phyloP scores from a whole-genome alignment of 768 basidiomycete genomes.

The Panellus pusillus region DNA sequence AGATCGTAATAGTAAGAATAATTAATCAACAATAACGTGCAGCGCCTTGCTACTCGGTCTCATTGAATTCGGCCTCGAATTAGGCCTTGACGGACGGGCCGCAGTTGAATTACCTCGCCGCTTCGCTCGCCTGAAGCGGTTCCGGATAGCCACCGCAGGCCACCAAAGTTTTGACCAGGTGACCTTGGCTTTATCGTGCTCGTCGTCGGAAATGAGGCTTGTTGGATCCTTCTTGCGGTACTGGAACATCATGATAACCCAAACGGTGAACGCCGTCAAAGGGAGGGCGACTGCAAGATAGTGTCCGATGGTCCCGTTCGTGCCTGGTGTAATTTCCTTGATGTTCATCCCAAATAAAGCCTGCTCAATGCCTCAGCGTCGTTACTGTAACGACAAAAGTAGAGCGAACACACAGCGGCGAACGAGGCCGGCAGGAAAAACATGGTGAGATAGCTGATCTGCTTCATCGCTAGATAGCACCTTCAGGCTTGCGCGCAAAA shows the following conservation, averaged over 20 bases:
- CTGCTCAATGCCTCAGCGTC: conserved; percentile 27
- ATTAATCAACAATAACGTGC: no score
- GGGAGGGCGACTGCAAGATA: conserved; percentile 40
- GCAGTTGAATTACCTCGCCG: no score
- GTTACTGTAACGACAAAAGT: background rate
- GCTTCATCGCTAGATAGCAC: conserved; percentile 40
- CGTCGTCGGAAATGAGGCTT: no score
- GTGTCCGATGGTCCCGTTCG: conserved; percentile 34
- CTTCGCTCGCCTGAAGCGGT: no score
- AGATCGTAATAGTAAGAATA: no score
- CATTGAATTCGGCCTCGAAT: no score
- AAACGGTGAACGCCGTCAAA: conserved; percentile 45
- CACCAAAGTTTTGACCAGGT: no score
- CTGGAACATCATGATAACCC: conserved; percentile 50
- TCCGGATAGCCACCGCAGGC: no score
- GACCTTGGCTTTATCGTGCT: no score
- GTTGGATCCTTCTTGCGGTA: background rate
- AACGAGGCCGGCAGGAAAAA: conserved; percentile 62
- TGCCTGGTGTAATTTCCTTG: conserved; percentile 35
- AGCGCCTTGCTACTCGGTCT: no score
- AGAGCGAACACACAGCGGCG: conserved; percentile 38
- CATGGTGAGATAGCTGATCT: conserved; percentile 65
- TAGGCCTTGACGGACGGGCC: no score
- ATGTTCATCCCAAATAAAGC: conserved; percentile 60
- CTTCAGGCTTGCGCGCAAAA: conserved; percentile 7